Evolutionary conservation across 371 early-diverging fungal species (phyloP).

Genomic region (Coemansia sp.): DNA sequence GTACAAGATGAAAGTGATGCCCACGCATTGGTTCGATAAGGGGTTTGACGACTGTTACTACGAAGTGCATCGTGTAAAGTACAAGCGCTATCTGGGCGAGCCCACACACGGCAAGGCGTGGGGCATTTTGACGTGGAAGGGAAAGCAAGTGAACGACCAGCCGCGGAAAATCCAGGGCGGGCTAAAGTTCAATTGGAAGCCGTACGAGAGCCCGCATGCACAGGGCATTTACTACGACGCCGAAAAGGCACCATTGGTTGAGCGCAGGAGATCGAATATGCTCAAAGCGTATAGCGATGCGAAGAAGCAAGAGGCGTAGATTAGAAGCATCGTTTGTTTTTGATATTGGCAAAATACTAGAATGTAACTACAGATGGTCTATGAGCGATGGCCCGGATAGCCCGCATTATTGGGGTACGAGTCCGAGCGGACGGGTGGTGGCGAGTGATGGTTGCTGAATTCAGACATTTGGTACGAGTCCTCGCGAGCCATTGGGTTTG

Average conservation of each 20-base stretch:
- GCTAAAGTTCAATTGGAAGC: conserved; percentile 38
- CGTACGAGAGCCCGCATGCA: conserved; percentile 29
- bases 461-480: conserved; percentile 25
- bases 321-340: neutral
- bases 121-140: conserved; percentile 39
- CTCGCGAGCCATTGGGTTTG: conserved; percentile 9
- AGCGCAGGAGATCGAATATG: conserved; percentile 24
- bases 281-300: conserved; percentile 6
- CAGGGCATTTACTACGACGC: conserved; percentile 30
- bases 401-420: neutral
- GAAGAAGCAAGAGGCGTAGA: neutral
- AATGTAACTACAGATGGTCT: neutral
- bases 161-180: conserved; percentile 38
- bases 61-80: conserved; percentile 29
- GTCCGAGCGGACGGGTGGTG: neutral
- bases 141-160: conserved; percentile 13
- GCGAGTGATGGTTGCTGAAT: neutral
- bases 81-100: conserved; percentile 28
- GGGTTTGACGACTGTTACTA: conserved; percentile 41
- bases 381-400: neutral
- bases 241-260: conserved; percentile 12
- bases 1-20: conserved; percentile 28
- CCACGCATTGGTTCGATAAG: conserved; percentile 42
- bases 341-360: neutral
- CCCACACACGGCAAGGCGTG: conserved; percentile 47